These are phyloP conservation scores for Malus fusca DNA, from an alignment of 306 rosid genomes.

Conservation along the genomic window DNA sequence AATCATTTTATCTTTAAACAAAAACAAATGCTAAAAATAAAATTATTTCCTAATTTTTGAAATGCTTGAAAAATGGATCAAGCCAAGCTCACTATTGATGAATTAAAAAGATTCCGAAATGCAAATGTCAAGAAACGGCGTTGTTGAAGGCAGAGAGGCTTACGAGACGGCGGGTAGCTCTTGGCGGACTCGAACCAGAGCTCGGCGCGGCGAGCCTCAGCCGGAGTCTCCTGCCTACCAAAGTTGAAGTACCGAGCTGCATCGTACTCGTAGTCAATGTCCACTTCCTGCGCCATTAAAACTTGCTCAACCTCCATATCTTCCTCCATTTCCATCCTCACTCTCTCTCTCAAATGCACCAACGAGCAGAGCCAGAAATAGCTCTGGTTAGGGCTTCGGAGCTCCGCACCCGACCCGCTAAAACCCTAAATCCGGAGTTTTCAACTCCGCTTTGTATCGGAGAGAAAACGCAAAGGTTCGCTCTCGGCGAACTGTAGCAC, in stretches of 20 bases:
- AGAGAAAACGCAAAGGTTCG: not conserved
- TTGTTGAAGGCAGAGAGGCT: slow-evolving; percentile 11
- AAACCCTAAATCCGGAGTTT: slow-evolving; percentile 17
- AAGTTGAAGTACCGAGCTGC: slow-evolving; percentile 43
- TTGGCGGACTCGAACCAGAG: slow-evolving; percentile 46
- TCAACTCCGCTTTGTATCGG: slow-evolving; percentile 2
- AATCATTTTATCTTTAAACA: not conserved
- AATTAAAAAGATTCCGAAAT: not conserved
- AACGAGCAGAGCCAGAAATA: not conserved
- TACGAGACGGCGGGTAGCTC: slow-evolving; percentile 55
- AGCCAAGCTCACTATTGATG: not conserved
- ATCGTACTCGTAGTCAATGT: slow-evolving; percentile 49
- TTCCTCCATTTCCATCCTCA: slow-evolving; percentile 23
- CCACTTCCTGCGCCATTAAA: slow-evolving; percentile 44
- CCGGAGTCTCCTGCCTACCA: slow-evolving; percentile 33
- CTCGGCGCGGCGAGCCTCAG: slow-evolving; percentile 44
- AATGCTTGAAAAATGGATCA: not conserved
- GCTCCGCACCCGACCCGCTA: slow-evolving; percentile 3
- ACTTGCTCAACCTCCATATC: slow-evolving; percentile 47
- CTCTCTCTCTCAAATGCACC: slow-evolving; percentile 11
- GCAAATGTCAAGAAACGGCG: not conserved
- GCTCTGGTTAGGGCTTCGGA: not conserved
- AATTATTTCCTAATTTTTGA: not conserved
- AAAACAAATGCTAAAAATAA: not conserved
- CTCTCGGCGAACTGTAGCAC: slow-evolving; percentile 10